Evolutionary conservation across 164 flowering plant genomes (phyloP), one percentile per base, ranked within the genome.

Genomic region (Vitis rotundifolia): DNA sequence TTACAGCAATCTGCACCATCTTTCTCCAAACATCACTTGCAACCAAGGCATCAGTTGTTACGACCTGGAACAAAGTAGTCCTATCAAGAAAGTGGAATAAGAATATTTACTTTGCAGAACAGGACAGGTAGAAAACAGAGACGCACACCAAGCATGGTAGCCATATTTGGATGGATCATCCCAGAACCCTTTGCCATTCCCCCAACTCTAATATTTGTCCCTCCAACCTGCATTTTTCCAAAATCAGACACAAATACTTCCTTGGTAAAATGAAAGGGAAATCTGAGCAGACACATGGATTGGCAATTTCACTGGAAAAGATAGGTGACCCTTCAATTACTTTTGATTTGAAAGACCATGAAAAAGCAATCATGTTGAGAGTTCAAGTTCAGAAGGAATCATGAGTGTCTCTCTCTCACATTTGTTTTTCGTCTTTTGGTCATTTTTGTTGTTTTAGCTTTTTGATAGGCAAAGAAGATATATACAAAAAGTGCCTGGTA

Each of bases 131-230:
- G 15, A 48, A 52, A 44, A 64, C 50, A 63, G 68, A 53, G 15
- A 77, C 94, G 58, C 91, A 95, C 99, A 67, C 99, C 98, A 80
- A 95, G 98, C 92, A 95, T 76, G 71, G 99, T 95, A 62, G 97
- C 99, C 99, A 95, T 95, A 78, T 95, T 93, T 62, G 99, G 99
- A 71, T 95, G 99, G 72, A 95, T 93, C 99, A 95, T 95, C 47
- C 99, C 99, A 73, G 99, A 95, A 67, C 99, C 99, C 80, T 93
- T 95, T 63, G 99, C 99, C 93, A 95, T 93, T 72, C 99, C 99
- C 49, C 99, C 99, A 75, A 95, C 64, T 78, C 88, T 83, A 62
- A 93, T 64, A n/a, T n/a, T 56, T 51, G 83, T 75, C 26, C 92
- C 93, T 77, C 96, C 97, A 72, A 93, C 85, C 99, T 95, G 78